These are phyloP conservation scores for Laguncularia racemosa DNA, from an alignment of 345 rosid genomes.

Conservation along the genomic window DNA sequence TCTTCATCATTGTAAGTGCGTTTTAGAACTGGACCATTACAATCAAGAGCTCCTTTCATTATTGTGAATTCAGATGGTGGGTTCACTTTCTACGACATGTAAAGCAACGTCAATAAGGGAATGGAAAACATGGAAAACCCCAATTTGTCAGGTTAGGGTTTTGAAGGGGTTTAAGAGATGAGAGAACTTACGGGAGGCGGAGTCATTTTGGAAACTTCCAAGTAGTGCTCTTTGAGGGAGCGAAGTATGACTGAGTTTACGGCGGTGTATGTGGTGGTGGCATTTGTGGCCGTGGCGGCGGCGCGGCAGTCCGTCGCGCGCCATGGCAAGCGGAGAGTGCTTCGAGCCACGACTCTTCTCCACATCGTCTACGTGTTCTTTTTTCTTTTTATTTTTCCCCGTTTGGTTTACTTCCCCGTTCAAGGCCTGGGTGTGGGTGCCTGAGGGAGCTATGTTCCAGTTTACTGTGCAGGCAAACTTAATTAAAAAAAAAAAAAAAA, in stretches of 20 bases:
- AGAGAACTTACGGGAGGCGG: constrained; percentile 75
- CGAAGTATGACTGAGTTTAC: constrained; percentile 74
- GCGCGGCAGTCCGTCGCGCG: constrained; percentile 21
- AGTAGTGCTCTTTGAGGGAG: constrained; percentile 88
- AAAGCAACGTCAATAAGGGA: not conserved
- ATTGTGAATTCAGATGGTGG: constrained; percentile 70
- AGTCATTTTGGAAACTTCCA: constrained; percentile 75
- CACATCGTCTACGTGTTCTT: constrained; percentile 14
- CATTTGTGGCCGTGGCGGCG: constrained; percentile 10
- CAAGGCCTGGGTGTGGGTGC: no score
- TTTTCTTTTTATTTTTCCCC: no score
- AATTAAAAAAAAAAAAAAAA: no score
- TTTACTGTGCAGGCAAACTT: no score
- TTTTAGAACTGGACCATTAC: constrained; percentile 61
- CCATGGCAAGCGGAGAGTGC: constrained; percentile 28
- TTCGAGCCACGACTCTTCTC: constrained; percentile 31
- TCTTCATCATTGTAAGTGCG: constrained; percentile 60
- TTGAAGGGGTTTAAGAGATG: not conserved
- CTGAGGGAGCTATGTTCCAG: no score
- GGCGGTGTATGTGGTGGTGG: constrained; percentile 33
- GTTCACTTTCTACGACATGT: constrained; percentile 54
- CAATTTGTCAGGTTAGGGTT: not conserved
- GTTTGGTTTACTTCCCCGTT: no score
- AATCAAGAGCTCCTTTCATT: constrained; percentile 64
- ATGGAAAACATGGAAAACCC: constrained; percentile 1